These are phyloP conservation scores for Chalaropsis ovoidea DNA, from an alignment of 2,329 filamentous ascomycete genomes.

Conservation along the genomic window DNA sequence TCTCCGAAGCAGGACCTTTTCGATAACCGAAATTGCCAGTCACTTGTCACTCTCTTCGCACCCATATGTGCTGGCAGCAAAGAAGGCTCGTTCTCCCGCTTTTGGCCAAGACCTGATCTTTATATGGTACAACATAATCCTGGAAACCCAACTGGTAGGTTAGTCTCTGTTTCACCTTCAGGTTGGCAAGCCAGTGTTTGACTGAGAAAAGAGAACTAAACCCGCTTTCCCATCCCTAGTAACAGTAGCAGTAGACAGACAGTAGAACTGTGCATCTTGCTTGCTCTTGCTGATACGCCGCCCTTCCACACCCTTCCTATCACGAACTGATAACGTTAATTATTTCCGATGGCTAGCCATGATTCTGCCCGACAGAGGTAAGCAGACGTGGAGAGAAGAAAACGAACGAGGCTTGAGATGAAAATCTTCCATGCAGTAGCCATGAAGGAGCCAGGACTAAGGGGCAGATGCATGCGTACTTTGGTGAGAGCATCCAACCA, in stretches of 20 bases:
- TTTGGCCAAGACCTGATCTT: background rate
- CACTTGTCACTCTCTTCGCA: slow-evolving; percentile 5
- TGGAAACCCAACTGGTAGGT: background rate
- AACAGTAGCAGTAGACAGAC: no score
- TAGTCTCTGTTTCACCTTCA: slow-evolving; percentile 13
- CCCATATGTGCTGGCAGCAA: background rate
- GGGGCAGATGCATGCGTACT: background rate
- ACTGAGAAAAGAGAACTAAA: slow-evolving; percentile 1
- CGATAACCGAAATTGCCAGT: slow-evolving; percentile 7
- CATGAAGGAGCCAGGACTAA: slow-evolving; percentile 2
- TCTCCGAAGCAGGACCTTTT: background rate
- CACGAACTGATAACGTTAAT: background rate
- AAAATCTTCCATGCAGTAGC: background rate
- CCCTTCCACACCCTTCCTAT: no score
- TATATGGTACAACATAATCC: background rate
- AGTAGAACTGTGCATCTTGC: background rate
- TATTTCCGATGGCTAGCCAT: background rate
- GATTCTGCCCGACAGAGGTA: background rate
- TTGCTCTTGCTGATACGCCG: no score
- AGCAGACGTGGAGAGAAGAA: background rate
- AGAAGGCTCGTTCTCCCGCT: background rate
- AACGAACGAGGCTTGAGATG: background rate
- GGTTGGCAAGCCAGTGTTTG: slow-evolving; percentile 10
- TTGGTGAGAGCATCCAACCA: background rate
- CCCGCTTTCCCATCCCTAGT: background rate